Base-by-base conservation (phyloP, 257 asterid species). In the Nicotiana paniculata region DNA sequence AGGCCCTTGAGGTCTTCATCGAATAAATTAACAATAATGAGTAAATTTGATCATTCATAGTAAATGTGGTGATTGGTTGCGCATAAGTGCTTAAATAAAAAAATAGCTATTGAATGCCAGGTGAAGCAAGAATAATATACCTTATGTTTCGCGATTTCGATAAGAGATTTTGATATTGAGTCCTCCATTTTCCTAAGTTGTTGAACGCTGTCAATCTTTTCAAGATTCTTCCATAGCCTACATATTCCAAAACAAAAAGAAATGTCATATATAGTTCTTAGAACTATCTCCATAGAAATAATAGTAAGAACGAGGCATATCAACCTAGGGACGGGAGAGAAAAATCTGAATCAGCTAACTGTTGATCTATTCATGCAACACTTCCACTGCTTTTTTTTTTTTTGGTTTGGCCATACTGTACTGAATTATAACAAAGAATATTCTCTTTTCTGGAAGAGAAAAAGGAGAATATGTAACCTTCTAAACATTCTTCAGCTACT, bases 141-240 rank as follows among this genome's bases (percentile, higher is more conserved):
- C 79, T 51, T 74, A 26, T 74, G 79, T 32, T 74, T 74, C 4
- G 79, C 37, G 16, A 74, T 74, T 51, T 74, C 63, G 0, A 51
- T 51, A 48, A 74, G 63, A 74, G 79, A 74, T 26, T 51, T 51
- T 7, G 63, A 51, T 24, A 74, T 74, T 2, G 63, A 74, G 43
- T 74, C 63, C 24, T 74, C 79, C 79, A 74, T 24, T 51, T 51
- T 74, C 63, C 63, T 74, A 26, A 74, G 79, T 26, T 74, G 79
- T 51, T 48, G 79, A 74, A 74, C 26, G 63, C 53, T 74, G 28
- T 74, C 79, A 51, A 74, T 74, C 43, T 74, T 74, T 39, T 74
- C 79, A 74, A 74, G 79, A 74, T 74, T 74, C 63, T 26, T 74
- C 79, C 79, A 74, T 26, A 74, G 79, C 63, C 79, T 74, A 58